Conservation (phyloP, 139 green algal genomes). For the Raphidocelis subcapitata region DNA sequence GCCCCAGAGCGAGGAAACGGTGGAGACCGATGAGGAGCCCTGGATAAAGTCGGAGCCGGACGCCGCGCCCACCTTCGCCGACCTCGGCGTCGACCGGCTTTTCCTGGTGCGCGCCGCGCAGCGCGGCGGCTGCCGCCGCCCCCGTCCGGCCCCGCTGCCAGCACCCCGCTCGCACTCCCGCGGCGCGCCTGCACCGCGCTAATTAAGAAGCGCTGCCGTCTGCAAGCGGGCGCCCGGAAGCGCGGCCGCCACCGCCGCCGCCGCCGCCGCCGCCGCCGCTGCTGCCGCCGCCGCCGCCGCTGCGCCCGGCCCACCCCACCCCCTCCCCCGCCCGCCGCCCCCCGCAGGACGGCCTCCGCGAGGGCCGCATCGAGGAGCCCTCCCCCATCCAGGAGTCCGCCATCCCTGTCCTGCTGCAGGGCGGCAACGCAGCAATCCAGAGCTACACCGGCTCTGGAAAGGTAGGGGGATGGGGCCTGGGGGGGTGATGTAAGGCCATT, state of each 20-base stretch:
- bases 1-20: too few relatives aligned
- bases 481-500: too few relatives aligned
- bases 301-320: not conserved
- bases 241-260: too few relatives aligned
- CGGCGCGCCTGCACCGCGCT: too few relatives aligned
- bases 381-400: slow-evolving; percentile 72
- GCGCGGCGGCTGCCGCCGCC: too few relatives aligned
- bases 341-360: slow-evolving; percentile 48
- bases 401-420: slow-evolving; percentile 64
- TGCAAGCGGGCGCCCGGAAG: too few relatives aligned
- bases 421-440: slow-evolving; percentile 77
- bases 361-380: slow-evolving; percentile 52
- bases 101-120: slow-evolving; percentile 17
- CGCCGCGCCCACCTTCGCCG: slow-evolving; percentile 16
- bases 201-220: too few relatives aligned
- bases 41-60: too few relatives aligned
- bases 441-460: slow-evolving; percentile 94
- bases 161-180: too few relatives aligned
- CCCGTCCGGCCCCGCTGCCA: too few relatives aligned
- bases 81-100: slow-evolving; percentile 28
- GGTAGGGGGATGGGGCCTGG: slow-evolving; percentile 32
- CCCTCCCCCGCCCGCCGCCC: not conserved
- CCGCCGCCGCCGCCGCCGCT: not conserved
- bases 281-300: not conserved
- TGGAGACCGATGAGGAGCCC: not conserved